Conservation (phyloP, 2,329 filamentous ascomycete species). For the Cryphonectria parasitica region DNA sequence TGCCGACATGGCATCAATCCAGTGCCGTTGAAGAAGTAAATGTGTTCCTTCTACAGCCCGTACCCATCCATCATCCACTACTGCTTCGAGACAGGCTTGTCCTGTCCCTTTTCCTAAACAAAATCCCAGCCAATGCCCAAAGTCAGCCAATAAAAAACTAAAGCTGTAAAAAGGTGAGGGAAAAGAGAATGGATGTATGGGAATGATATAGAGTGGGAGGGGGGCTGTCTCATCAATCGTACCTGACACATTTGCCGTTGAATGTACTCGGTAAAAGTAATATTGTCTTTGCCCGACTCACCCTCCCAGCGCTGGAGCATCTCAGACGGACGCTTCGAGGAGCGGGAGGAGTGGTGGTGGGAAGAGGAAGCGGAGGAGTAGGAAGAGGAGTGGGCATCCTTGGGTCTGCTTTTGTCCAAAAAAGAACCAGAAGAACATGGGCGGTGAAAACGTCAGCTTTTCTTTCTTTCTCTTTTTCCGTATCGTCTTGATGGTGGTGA, state of each 20-base stretch:
- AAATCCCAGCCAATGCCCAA: neutral
- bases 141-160: conserved; percentile 3
- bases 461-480: neutral
- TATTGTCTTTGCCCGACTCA: conserved; percentile 16
- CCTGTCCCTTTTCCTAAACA: conserved; percentile 11
- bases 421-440: neutral
- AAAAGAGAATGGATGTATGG: no score
- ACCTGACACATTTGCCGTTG: conserved; percentile 8
- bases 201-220: no score
- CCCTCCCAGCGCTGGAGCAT: conserved; percentile 28
- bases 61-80: neutral
- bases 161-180: neutral
- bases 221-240: neutral
- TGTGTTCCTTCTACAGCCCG: no score
- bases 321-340: conserved; percentile 14
- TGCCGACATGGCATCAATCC: conserved; percentile 16
- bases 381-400: neutral
- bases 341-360: neutral
- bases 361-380: no score
- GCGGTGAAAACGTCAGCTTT: conserved; percentile 4
- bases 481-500: no score
- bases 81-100: conserved; percentile 1
- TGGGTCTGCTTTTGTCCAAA: neutral
- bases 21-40: neutral
- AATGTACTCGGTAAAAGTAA: conserved; percentile 20